Conservation (phyloP, 805 yeast genomes). For the Candida maesae region DNA sequence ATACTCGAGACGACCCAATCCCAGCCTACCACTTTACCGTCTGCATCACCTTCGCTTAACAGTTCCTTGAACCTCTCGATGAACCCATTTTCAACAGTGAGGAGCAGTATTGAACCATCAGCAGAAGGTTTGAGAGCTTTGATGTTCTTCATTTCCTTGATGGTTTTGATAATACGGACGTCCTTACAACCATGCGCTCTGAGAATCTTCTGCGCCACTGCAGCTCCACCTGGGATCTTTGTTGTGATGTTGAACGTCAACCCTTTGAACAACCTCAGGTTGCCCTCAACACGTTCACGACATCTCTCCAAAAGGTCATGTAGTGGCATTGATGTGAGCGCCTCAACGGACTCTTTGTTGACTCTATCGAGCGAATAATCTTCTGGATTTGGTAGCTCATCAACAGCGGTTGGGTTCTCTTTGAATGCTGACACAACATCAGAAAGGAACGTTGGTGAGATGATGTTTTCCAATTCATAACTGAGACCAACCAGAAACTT, state of each 20-base stretch:
- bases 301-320: slow-evolving; percentile 13
- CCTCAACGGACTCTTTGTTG: slow-evolving; percentile 32
- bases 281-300: slow-evolving; percentile 7
- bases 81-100: slow-evolving; percentile 33
- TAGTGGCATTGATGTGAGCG: slow-evolving; percentile 26
- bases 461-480: slow-evolving; percentile 41
- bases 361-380: slow-evolving; percentile 34
- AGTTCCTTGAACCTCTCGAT: slow-evolving; percentile 29
- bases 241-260: slow-evolving; percentile 52
- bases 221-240: slow-evolving; percentile 57
- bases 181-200: slow-evolving; percentile 52
- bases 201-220: slow-evolving; percentile 52
- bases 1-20: slow-evolving; percentile 59
- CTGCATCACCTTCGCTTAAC: slow-evolving; percentile 14
- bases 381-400: slow-evolving; percentile 23
- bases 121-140: slow-evolving; percentile 17
- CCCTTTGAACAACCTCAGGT: slow-evolving; percentile 42
- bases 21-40: slow-evolving; percentile 48
- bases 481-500: slow-evolving; percentile 76
- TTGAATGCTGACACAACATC: slow-evolving; percentile 38
- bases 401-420: slow-evolving; percentile 13
- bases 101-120: slow-evolving; percentile 24
- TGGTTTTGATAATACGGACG: slow-evolving; percentile 27
- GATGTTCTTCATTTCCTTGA: slow-evolving; percentile 23
- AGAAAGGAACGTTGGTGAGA: slow-evolving; percentile 52